Evolutionary conservation across 139 green algal genomes (phyloP).

Genomic region (Closterium sp.): DNA sequence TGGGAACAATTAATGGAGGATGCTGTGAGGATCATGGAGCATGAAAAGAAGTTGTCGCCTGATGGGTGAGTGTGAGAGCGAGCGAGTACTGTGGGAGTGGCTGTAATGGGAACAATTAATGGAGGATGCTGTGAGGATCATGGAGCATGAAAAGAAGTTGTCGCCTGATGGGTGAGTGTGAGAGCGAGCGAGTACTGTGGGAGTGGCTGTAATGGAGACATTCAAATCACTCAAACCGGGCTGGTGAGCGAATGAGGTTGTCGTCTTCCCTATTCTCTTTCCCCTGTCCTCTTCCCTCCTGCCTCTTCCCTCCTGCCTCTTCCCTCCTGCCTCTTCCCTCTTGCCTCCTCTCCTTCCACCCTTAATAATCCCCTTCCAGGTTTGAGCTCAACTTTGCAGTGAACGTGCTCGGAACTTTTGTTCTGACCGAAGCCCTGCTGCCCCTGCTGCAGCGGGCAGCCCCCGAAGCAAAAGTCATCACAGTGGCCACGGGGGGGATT

Average conservation of each 20-base stretch:
- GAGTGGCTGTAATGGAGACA: too few relatives aligned
- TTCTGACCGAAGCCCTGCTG: constrained; percentile 40
- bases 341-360: neutral
- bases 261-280: neutral
- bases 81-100: too few relatives aligned
- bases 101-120: too few relatives aligned
- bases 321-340: neutral
- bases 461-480: constrained; percentile 28
- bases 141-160: too few relatives aligned
- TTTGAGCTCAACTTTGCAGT: constrained; percentile 52
- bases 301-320: neutral
- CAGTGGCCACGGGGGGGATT: constrained; percentile 41
- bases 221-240: too few relatives aligned
- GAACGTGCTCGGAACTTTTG: constrained; percentile 48
- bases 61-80: too few relatives aligned
- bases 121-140: too few relatives aligned
- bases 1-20: too few relatives aligned
- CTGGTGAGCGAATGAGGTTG: too few relatives aligned
- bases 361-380: neutral
- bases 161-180: neutral
- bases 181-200: neutral
- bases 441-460: constrained; percentile 23
- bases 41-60: too few relatives aligned
- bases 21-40: too few relatives aligned
- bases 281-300: neutral